Evolutionary conservation across 345 rosid genomes (phyloP).

Genomic region (Bruguiera parviflora): DNA sequence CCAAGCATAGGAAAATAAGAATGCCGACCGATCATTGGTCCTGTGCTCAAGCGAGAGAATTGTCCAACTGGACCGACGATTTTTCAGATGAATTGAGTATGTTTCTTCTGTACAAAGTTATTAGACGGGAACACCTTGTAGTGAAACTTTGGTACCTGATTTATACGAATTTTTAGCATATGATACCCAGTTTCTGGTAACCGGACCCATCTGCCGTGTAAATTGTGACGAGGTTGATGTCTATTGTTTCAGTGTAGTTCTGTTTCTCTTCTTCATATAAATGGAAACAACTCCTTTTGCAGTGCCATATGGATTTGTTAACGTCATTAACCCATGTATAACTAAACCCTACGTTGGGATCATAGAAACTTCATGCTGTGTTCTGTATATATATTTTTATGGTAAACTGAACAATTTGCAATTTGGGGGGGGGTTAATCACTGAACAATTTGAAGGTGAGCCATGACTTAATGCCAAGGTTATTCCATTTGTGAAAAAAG

Average conservation of each 20-base stretch:
- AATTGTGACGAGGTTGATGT: neutral
- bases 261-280: no score
- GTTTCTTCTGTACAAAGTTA: slow-evolving; percentile 37
- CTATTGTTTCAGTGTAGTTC: neutral
- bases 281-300: no score
- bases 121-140: slow-evolving; percentile 14
- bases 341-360: no score
- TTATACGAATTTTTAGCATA: slow-evolving; percentile 16
- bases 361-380: no score
- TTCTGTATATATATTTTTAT: no score
- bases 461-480: no score
- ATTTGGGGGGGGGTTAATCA: no score
- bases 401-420: no score
- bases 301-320: no score
- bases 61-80: slow-evolving; percentile 22
- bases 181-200: neutral
- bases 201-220: neutral
- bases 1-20: slow-evolving; percentile 31
- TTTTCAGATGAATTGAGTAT: slow-evolving; percentile 29
- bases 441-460: no score
- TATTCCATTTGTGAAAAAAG: no score
- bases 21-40: slow-evolving; percentile 12
- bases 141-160: slow-evolving; percentile 31
- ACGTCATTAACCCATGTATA: no score
- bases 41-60: slow-evolving; percentile 16